These are phyloP conservation scores for Purpureocillium takamizusanense DNA, from an alignment of 2,329 filamentous ascomycete species.

Conservation along the genomic window DNA sequence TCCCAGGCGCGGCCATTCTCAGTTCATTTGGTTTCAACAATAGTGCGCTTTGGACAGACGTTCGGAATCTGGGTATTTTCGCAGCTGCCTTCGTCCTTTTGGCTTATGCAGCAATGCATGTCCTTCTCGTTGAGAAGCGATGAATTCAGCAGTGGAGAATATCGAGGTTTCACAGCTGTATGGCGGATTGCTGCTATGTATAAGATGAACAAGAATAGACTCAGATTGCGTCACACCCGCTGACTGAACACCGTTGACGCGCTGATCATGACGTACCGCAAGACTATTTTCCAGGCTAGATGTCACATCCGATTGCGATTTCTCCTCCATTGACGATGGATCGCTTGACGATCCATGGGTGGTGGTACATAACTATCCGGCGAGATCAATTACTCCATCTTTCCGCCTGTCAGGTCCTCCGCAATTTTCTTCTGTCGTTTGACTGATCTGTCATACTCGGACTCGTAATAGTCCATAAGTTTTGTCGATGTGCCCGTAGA, in stretches of 20 bases:
- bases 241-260: no score
- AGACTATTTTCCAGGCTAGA: no score
- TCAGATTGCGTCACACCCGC: no score
- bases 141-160: conserved; percentile 21
- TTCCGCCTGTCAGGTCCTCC: conserved; percentile 51
- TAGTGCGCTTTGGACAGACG: conserved; percentile 74
- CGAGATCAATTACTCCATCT: conserved; percentile 30
- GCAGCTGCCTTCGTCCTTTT: conserved; percentile 75
- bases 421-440: conserved; percentile 46
- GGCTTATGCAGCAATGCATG: conserved; percentile 87
- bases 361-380: no score
- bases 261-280: no score
- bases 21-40: conserved; percentile 94
- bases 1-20: conserved; percentile 87
- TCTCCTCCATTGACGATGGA: no score
- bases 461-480: conserved; percentile 24
- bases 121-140: conserved; percentile 78
- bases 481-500: conserved; percentile 24
- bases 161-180: no score
- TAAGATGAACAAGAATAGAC: no score
- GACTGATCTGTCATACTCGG: conserved; percentile 34
- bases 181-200: no score
- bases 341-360: no score
- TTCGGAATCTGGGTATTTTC: conserved; percentile 73
- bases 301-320: no score